A percentile compares a stretch with the other conserved stretches of the same genome.
These are phyloP conservation scores for Microbotryum silenes-acaulis DNA, from an alignment of 1,284 basidiomycete species.

Conservation along the genomic window DNA sequence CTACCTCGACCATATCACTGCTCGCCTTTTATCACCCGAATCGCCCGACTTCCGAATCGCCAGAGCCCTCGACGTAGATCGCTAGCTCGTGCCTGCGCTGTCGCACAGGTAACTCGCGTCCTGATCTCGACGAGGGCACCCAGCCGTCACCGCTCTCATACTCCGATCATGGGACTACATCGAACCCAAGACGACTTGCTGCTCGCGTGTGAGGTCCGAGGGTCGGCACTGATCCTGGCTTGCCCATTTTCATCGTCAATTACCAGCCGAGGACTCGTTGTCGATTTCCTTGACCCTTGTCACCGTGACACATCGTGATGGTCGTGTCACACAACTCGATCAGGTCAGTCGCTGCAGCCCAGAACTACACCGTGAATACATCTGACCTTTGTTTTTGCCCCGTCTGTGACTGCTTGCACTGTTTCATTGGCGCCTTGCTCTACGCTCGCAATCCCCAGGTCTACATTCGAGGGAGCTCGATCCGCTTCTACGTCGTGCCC, in stretches of 20 bases:
- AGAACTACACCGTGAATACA: not conserved
- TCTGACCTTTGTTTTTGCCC: not conserved
- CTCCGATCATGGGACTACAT: too few species aligned
- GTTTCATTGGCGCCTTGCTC: not conserved
- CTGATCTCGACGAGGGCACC: not conserved
- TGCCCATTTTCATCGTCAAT: not conserved
- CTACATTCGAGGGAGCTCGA: conserved; percentile 96
- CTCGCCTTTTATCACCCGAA: too few species aligned
- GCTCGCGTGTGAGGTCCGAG: too few species aligned
- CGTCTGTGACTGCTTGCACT: not conserved
- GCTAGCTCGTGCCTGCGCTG: too few species aligned
- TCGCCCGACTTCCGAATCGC: too few species aligned
- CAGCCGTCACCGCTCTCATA: too few species aligned
- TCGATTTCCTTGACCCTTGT: conserved; percentile 96
- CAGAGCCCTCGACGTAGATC: too few species aligned
- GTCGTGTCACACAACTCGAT: conserved; percentile 97
- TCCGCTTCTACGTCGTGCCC: conserved; percentile 97
- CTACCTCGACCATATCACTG: too few species aligned
- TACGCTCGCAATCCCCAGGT: conserved; percentile 45
- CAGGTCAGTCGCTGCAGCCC: conserved; percentile 46
- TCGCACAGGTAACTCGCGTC: not conserved
- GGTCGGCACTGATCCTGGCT: not conserved
- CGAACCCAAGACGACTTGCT: too few species aligned
- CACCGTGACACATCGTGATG: conserved; percentile 95
- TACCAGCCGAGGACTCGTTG: conserved; percentile 89